Percentiles rank a stretch among this genome's conserved stretches.
phyloP scores from a whole-genome alignment of 1,284 basidiomycete genomes.

The Cystobasidium slooffiae region DNA sequence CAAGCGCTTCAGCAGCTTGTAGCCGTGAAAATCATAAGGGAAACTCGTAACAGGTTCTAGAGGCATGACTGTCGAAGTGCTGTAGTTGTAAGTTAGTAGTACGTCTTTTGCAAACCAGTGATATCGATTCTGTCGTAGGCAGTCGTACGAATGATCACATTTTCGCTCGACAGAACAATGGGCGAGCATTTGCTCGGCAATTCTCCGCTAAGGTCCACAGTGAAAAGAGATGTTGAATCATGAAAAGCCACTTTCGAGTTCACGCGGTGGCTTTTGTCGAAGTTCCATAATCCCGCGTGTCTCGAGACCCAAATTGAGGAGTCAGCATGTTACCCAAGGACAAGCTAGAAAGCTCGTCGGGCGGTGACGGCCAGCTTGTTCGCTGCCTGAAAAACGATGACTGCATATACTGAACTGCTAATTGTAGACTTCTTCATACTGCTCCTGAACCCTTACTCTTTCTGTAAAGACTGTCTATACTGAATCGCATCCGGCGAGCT shows the following conservation, averaged over 20 bases:
- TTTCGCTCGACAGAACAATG: too few species aligned
- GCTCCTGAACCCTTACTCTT: background rate
- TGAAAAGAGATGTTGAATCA: too few species aligned
- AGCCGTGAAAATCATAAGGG: constrained; percentile 4
- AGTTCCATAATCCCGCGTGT: too few species aligned
- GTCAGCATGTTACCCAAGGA: background rate
- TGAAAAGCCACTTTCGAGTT: too few species aligned
- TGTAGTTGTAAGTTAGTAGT: too few species aligned
- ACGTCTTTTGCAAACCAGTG: too few species aligned
- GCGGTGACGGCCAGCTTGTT: background rate
- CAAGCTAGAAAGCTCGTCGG: background rate
- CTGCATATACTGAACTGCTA: background rate
- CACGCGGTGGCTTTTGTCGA: too few species aligned
- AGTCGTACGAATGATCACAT: too few species aligned
- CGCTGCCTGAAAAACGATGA: background rate
- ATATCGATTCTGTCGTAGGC: too few species aligned
- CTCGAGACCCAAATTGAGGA: background rate
- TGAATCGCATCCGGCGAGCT: background rate
- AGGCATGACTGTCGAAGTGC: too few species aligned
- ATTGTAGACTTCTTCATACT: background rate
- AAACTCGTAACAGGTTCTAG: background rate
- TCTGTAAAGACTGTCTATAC: background rate
- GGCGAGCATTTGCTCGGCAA: too few species aligned
- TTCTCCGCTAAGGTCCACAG: too few species aligned
- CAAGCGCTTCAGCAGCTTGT: background rate